Percentiles rank a stretch among this genome's conserved stretches.
Evolutionary conservation across 2,329 filamentous ascomycete genomes (phyloP).

Genomic region (Fusarium palustre): DNA sequence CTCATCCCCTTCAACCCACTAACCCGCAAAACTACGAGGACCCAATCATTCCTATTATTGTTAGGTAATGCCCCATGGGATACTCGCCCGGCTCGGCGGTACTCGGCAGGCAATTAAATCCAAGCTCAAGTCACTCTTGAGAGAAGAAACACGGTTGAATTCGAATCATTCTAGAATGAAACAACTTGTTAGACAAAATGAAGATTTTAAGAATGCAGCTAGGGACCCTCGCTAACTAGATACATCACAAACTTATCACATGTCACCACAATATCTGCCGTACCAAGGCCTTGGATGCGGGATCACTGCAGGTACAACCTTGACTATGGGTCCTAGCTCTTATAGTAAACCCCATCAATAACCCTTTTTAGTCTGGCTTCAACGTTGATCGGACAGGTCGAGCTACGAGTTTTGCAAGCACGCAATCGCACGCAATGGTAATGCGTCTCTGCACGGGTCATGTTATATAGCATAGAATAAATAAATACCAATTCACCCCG

Average conservation of each 20-base stretch:
- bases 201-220: too few species aligned
- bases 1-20: neutral
- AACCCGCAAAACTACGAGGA: neutral
- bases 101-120: slow-evolving; percentile 3
- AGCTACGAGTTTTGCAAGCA: slow-evolving; percentile 12
- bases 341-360: neutral
- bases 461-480: neutral
- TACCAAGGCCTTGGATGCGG: neutral
- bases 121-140: neutral
- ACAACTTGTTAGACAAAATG: neutral
- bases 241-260: too few species aligned
- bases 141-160: too few species aligned
- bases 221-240: neutral
- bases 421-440: slow-evolving; percentile 30
- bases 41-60: slow-evolving; percentile 13
- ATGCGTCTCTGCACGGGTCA: neutral
- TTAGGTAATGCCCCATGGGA: slow-evolving; percentile 21
- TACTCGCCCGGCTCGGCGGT: slow-evolving; percentile 13
- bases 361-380: slow-evolving; percentile 10
- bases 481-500: neutral
- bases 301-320: slow-evolving; percentile 21
- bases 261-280: neutral
- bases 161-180: neutral
- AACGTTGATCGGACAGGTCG: neutral
- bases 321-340: slow-evolving; percentile 1